Evolutionary conservation across 345 rosid species (phyloP), one percentile per base, ranked within the genome.

Genomic region (Diplotaxis tenuifolia): DNA sequence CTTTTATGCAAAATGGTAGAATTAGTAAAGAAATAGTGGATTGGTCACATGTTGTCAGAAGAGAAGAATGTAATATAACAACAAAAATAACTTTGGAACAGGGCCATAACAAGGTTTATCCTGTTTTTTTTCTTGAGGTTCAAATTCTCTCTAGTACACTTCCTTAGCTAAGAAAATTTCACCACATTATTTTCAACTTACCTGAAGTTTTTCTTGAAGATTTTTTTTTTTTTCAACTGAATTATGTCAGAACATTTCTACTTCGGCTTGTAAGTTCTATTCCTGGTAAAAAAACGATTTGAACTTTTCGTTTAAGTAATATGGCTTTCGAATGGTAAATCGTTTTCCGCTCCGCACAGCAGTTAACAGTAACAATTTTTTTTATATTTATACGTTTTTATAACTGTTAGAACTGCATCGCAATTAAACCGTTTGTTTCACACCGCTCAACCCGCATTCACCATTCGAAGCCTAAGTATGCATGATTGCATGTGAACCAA

Each of bases 71-170:
- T 64, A 56, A 70, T 75, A 70, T 76, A 70, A 64, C 45, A 76
- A 76, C 80, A 76, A 76, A 76, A 57, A 71, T 47, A 70, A 65
- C 75, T 70, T 76, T 79, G 62, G 67, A 74, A 62, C 67, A 55
- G 67, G 29, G 65, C 65, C 59, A 75, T 69, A 75, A 75, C 70
- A 53, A 64, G 55, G 54, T 65, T 76, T 76, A 65, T 76, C 80
- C 67, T 76, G 25, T 64, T 76, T 47, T 47, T 45, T 78, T 54
- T 60, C 38, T 25, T 68, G 65, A 69, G 74, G 71, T 56, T 74
- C 60, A 73, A 53, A 59, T 73, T 34, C 56, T 52, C n/a, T 25
- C 73, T 40, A 54, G 79, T 62, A 69, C 75, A 61, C 52, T 40
- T 62, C 64, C 54, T 62, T 69, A 63, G 75, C 62, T 75, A 75